These are phyloP conservation scores for Eucalyptus urophylla DNA, from an alignment of 345 rosid species.

Conservation along the genomic window DNA sequence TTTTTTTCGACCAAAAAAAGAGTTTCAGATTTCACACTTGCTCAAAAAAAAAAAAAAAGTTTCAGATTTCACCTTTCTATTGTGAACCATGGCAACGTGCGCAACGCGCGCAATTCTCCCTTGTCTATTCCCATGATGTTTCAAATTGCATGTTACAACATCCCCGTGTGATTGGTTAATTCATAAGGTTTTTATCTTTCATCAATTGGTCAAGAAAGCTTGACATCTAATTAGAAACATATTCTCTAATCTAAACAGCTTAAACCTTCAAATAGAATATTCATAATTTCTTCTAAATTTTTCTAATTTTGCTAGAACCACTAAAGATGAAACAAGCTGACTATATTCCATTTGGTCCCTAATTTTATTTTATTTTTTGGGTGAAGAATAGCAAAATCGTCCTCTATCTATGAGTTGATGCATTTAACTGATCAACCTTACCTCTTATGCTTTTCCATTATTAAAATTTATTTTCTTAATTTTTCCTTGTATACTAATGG, in stretches of 20 bases:
- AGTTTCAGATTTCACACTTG: no score
- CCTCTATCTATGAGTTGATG: neutral
- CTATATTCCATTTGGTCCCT: neutral
- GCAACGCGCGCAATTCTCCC: neutral
- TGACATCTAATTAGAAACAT: neutral
- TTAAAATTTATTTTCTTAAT: no score
- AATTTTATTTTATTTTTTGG: no score
- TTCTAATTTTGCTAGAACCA: neutral
- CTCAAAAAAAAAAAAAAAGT: no score
- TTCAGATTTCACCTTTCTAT: no score
- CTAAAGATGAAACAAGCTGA: neutral
- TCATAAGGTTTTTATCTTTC: neutral
- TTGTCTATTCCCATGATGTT: no score
- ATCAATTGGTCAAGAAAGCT: neutral
- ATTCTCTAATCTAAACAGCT: neutral
- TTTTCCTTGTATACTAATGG: neutral
- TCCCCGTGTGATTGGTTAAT: accelerated
- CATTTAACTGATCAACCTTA: neutral
- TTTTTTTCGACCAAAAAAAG: no score
- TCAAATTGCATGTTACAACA: neutral
- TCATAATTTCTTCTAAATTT: neutral
- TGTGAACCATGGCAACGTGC: no score
- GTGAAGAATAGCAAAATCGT: no score
- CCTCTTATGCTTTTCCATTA: neutral
- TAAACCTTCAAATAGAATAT: accelerated